Percentiles rank a stretch among this genome's conserved stretches.
These are phyloP conservation scores for Solanum ossicruentum DNA, from an alignment of 257 asterid genomes.

Conservation along the genomic window DNA sequence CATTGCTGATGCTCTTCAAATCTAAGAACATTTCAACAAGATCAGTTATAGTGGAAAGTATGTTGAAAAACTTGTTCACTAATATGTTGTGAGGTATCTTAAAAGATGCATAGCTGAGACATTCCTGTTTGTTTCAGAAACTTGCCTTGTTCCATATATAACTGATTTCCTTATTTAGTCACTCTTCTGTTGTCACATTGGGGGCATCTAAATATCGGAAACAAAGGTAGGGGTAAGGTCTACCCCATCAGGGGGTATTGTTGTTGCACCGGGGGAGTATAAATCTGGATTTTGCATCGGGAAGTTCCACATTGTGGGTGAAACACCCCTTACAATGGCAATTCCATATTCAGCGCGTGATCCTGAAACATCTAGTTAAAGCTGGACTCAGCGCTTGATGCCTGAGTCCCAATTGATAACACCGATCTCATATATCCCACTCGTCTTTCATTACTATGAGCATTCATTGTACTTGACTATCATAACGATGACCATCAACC, in stretches of 20 bases:
- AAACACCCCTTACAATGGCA: no score
- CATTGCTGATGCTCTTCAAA: conserved; percentile 88
- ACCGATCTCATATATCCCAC: background rate
- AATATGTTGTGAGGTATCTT: background rate
- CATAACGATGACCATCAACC: background rate
- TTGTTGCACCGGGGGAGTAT: no score
- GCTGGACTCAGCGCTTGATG: no score
- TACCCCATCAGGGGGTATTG: no score
- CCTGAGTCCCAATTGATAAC: background rate
- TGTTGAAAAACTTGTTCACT: background rate
- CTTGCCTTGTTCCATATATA: background rate
- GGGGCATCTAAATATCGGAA: no score
- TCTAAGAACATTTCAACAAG: conserved; percentile 12
- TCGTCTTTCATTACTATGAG: background rate
- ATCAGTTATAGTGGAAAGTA: background rate
- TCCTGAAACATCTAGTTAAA: no score
- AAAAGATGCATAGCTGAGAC: background rate
- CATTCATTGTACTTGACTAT: background rate
- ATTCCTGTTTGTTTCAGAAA: background rate
- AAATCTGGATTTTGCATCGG: no score
- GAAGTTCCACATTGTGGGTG: no score
- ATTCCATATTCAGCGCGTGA: no score
- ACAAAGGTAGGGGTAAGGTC: no score
- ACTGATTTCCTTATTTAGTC: background rate
- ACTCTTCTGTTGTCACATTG: no score